A percentile compares a stretch with the other conserved stretches of the same genome.
Evolutionary conservation across 805 yeast genomes (phyloP).

Genomic region (Blastobotrys mokoenaii): DNA sequence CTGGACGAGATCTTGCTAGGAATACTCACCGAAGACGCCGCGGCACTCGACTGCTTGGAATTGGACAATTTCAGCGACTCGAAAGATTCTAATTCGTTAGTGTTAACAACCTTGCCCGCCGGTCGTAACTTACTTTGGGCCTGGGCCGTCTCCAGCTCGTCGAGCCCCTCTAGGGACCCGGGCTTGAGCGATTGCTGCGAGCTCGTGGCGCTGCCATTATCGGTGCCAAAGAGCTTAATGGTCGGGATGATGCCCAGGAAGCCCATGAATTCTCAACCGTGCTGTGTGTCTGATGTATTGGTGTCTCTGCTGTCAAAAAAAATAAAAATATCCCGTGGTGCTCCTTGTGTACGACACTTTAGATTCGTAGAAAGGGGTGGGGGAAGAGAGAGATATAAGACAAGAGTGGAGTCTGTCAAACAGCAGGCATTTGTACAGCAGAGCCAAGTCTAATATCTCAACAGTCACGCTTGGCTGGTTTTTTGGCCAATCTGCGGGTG

Average conservation of each 20-base stretch:
- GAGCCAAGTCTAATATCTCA: too few relatives aligned
- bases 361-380: too few relatives aligned
- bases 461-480: too few relatives aligned
- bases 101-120: too few relatives aligned
- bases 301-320: too few relatives aligned
- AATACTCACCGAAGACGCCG: background rate
- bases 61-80: background rate
- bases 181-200: background rate
- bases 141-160: background rate
- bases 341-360: too few relatives aligned
- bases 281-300: too few relatives aligned
- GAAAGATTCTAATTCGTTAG: background rate
- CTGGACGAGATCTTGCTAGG: background rate
- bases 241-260: constrained; percentile 5
- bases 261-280: constrained; percentile 2
- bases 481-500: too few relatives aligned
- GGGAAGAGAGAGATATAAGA: background rate
- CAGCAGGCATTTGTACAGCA: too few relatives aligned
- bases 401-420: too few relatives aligned
- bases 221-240: constrained; percentile 1
- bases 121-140: background rate
- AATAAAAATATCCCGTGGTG: background rate
- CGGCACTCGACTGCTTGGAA: background rate
- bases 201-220: background rate
- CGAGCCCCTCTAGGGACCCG: background rate